Percentiles rank a stretch among this genome's conserved stretches.
phyloP scores from a whole-genome alignment of 2,329 filamentous ascomycete species.

The Monosporascus sp. region DNA sequence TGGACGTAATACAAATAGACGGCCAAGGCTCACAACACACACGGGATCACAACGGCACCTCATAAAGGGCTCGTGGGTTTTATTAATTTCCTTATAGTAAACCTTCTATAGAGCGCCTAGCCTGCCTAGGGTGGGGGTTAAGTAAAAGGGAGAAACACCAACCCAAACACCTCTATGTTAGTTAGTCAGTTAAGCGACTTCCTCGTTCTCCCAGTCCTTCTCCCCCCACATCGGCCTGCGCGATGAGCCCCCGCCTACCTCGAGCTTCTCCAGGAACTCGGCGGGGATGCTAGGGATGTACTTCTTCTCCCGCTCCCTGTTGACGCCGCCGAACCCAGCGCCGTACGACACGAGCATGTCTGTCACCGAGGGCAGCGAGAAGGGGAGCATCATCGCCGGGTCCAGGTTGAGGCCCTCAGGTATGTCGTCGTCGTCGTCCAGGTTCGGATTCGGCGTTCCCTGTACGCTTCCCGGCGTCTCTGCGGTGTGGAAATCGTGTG shows the following conservation, averaged over 20 bases:
- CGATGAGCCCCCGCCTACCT: constrained; percentile 47
- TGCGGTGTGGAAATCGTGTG: constrained; percentile 37
- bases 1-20: no score
- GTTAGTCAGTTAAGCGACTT: constrained; percentile 33
- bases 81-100: no score
- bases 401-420: constrained; percentile 77
- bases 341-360: constrained; percentile 97
- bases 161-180: no score
- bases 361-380: constrained; percentile 89
- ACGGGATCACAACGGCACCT: no score
- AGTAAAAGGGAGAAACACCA: no score
- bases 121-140: no score
- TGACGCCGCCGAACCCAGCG: constrained; percentile 87
- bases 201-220: constrained; percentile 63
- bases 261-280: constrained; percentile 86
- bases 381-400: constrained; percentile 87
- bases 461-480: constrained; percentile 37
- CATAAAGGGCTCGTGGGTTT: no score
- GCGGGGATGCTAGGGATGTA: constrained; percentile 94
- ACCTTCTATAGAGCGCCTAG: no score
- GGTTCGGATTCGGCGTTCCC: constrained; percentile 34
- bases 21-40: no score
- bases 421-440: constrained; percentile 61
- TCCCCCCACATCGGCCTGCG: constrained; percentile 53
- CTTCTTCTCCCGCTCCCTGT: constrained; percentile 85